These are phyloP conservation scores for Penicillium simplicissimum DNA, from an alignment of 495 filamentous ascomycete species.

Conservation along the genomic window DNA sequence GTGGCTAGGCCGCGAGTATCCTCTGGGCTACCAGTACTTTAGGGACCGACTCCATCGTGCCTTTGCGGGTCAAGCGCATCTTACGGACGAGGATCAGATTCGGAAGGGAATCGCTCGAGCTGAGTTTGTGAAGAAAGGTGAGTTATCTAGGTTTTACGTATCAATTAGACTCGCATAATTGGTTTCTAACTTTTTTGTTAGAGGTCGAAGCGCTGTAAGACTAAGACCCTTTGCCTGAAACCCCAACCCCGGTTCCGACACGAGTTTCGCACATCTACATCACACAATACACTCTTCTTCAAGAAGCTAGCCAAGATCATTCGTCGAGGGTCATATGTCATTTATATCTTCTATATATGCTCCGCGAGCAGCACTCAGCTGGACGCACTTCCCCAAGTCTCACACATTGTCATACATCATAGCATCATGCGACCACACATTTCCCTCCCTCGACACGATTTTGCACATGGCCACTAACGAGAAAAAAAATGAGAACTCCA, in stretches of 20 bases:
- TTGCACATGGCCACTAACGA: constrained; percentile 15
- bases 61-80: constrained; percentile 69
- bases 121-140: constrained; percentile 89
- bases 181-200: constrained; percentile 26
- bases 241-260: background rate
- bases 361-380: constrained; percentile 7
- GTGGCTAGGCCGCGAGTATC: constrained; percentile 82
- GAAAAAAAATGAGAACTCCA: constrained; percentile 37
- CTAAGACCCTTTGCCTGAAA: constrained; percentile 10
- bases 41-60: constrained; percentile 77
- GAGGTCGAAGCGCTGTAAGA: constrained; percentile 91
- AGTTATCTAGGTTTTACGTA: constrained; percentile 2
- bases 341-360: constrained; percentile 16
- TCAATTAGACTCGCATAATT: background rate
- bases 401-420: constrained; percentile 33
- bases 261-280: background rate
- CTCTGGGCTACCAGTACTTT: constrained; percentile 84
- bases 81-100: constrained; percentile 75
- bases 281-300: background rate
- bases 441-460: constrained; percentile 12
- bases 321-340: constrained; percentile 18
- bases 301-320: background rate
- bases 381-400: constrained; percentile 15
- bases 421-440: constrained; percentile 31
- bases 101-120: constrained; percentile 71